Evolutionary conservation across 352 stramenopile genomes (phyloP).

Genomic region (Pythium sp.): DNA sequence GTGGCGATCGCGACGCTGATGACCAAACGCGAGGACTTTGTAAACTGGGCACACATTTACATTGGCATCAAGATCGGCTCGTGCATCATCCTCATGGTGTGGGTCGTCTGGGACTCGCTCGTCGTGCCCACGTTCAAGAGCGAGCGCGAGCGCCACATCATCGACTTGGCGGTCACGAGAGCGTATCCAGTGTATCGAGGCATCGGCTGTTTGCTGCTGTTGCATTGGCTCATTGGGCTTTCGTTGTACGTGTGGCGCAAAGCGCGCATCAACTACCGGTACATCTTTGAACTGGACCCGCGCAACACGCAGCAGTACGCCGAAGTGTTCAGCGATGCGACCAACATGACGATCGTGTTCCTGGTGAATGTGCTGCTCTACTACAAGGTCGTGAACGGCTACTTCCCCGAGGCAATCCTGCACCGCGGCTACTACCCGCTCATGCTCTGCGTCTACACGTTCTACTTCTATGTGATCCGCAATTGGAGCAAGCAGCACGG

Average conservation of each 20-base stretch:
- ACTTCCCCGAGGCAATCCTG: slow-evolving; percentile 79
- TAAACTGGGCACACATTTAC: slow-evolving; percentile 83
- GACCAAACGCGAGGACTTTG: slow-evolving; percentile 68
- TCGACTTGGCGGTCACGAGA: slow-evolving; percentile 71
- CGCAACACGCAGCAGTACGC: slow-evolving; percentile 72
- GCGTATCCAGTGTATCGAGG: slow-evolving; percentile 95
- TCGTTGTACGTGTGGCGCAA: slow-evolving; percentile 90
- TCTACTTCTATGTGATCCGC: slow-evolving; percentile 93
- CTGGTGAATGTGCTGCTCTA: slow-evolving; percentile 94
- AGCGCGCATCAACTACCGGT: slow-evolving; percentile 92
- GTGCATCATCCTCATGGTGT: slow-evolving; percentile 81
- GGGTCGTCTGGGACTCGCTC: slow-evolving; percentile 95
- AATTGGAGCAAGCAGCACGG: slow-evolving; percentile 75
- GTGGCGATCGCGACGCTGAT: slow-evolving; percentile 81
- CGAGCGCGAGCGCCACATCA: slow-evolving; percentile 64
- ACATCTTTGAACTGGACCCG: slow-evolving; percentile 94
- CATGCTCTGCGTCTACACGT: slow-evolving; percentile 89
- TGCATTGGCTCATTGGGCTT: slow-evolving; percentile 95
- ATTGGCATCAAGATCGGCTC: slow-evolving; percentile 83
- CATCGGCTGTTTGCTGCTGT: slow-evolving; percentile 92
- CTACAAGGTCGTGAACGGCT: slow-evolving; percentile 93
- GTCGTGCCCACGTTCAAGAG: slow-evolving; percentile 76
- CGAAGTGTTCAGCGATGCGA: slow-evolving; percentile 93
- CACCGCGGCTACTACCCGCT: slow-evolving; percentile 91
- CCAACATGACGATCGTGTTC: slow-evolving; percentile 97